phyloP scores from a whole-genome alignment of 1,139 yeast genomes.

The Geotrichum candidum region DNA sequence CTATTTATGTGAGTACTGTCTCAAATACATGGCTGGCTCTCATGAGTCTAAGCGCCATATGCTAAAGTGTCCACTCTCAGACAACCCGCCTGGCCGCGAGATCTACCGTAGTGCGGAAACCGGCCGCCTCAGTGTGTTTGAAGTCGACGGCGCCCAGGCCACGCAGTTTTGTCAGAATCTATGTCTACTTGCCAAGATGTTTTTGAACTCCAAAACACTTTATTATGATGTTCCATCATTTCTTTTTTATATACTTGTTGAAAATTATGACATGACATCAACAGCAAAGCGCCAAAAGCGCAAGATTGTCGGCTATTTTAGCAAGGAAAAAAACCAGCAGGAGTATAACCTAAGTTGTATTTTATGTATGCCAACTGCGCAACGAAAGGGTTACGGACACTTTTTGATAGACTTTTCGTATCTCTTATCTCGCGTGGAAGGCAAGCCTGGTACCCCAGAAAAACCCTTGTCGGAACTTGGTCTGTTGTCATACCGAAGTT shows the following conservation, averaged over 20 bases:
- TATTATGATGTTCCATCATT: constrained; percentile 96
- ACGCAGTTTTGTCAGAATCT: constrained; percentile 80
- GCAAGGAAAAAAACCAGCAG: constrained; percentile 69
- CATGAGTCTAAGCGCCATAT: constrained; percentile 64
- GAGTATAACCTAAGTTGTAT: constrained; percentile 81
- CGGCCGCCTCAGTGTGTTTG: constrained; percentile 65
- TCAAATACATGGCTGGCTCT: constrained; percentile 73
- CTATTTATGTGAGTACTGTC: constrained; percentile 78
- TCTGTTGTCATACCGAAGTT: constrained; percentile 73
- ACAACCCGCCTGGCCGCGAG: constrained; percentile 82
- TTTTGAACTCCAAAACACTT: constrained; percentile 82
- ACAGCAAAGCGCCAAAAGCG: background rate
- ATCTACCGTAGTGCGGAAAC: constrained; percentile 58
- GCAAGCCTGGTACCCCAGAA: constrained; percentile 86
- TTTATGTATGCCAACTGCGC: constrained; percentile 80
- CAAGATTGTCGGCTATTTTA: constrained; percentile 80
- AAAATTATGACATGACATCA: constrained; percentile 43
- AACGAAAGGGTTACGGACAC: constrained; percentile 84
- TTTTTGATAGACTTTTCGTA: constrained; percentile 86
- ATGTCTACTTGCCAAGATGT: constrained; percentile 82
- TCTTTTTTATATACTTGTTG: constrained; percentile 77
- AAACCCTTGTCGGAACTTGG: constrained; percentile 90
- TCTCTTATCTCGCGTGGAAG: constrained; percentile 65
- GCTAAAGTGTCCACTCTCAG: constrained; percentile 48
- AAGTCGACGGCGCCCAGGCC: constrained; percentile 84